Conservation (phyloP, 768 basidiomycete species). For the Arthromyces matolae region DNA sequence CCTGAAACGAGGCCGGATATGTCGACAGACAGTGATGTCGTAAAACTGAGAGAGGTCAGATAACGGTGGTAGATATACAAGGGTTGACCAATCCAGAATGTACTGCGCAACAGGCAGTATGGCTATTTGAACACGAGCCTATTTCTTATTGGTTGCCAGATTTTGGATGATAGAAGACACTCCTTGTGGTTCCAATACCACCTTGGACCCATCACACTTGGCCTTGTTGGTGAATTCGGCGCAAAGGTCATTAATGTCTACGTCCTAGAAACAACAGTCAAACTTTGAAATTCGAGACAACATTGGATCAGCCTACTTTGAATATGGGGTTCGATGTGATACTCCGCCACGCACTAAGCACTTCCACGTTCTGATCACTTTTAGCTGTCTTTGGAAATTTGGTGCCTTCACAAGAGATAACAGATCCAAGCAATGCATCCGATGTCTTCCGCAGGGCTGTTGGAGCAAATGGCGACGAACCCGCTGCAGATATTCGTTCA, state of each 20-base stretch:
- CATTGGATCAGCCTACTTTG: slow-evolving; percentile 51
- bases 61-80: too few species aligned
- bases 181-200: slow-evolving; percentile 63
- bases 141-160: slow-evolving; percentile 26
- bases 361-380: slow-evolving; percentile 73
- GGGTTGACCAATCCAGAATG: neutral
- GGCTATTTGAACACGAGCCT: neutral
- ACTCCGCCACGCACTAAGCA: slow-evolving; percentile 73
- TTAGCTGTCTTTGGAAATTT: slow-evolving; percentile 64
- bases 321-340: slow-evolving; percentile 74
- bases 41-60: too few species aligned
- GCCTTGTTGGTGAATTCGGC: slow-evolving; percentile 79
- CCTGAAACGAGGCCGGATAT: too few species aligned
- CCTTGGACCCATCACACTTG: slow-evolving; percentile 79
- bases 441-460: slow-evolving; percentile 39
- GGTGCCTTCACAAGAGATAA: slow-evolving; percentile 65
- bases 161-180: slow-evolving; percentile 46
- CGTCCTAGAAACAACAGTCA: slow-evolving; percentile 42
- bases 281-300: slow-evolving; percentile 2
- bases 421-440: slow-evolving; percentile 41
- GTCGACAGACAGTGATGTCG: too few species aligned
- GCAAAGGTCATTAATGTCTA: slow-evolving; percentile 77
- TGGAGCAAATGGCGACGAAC: slow-evolving; percentile 58
- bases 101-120: too few species aligned
- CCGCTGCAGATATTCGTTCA: slow-evolving; percentile 47